These are phyloP conservation scores for Globisporangium iwayamae DNA, from an alignment of 352 stramenopile genomes.

Conservation along the genomic window DNA sequence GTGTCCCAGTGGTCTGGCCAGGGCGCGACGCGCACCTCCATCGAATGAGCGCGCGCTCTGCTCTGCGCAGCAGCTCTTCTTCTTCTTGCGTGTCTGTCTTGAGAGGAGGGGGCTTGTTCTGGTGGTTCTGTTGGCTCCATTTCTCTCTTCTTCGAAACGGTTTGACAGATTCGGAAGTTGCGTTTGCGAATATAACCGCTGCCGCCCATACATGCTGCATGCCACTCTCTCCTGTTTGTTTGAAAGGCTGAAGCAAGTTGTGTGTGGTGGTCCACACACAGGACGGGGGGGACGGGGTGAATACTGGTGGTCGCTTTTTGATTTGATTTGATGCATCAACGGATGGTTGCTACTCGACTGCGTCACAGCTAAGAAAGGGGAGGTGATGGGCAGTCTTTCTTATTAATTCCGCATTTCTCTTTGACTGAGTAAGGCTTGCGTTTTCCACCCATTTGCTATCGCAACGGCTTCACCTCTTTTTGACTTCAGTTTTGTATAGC, in stretches of 20 bases:
- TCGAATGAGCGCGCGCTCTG: not conserved
- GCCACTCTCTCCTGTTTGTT: not conserved
- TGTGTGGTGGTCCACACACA: slow-evolving; percentile 1
- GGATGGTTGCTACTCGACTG: no score
- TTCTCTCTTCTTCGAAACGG: not conserved
- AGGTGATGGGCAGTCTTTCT: no score
- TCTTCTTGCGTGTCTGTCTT: not conserved
- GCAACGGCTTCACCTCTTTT: no score
- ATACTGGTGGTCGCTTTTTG: slow-evolving; percentile 37
- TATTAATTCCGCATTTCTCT: no score
- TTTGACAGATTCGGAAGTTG: slow-evolving; percentile 3
- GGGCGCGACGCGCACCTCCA: slow-evolving; percentile 1
- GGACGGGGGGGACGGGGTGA: slow-evolving; percentile 17
- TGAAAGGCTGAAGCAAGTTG: slow-evolving; percentile 1
- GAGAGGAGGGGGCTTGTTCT: not conserved
- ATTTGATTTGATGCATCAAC: no score
- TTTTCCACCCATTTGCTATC: no score
- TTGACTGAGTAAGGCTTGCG: no score
- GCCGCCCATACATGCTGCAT: not conserved
- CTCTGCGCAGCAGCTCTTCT: not conserved
- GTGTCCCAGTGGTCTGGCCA: slow-evolving; percentile 6
- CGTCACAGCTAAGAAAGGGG: slow-evolving; percentile 3
- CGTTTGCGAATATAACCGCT: not conserved
- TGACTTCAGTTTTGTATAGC: no score
- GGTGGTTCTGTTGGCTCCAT: slow-evolving; percentile 5